These are phyloP conservation scores for Canna indica DNA, from an alignment of 176 grass and related monocot species.

Conservation along the genomic window DNA sequence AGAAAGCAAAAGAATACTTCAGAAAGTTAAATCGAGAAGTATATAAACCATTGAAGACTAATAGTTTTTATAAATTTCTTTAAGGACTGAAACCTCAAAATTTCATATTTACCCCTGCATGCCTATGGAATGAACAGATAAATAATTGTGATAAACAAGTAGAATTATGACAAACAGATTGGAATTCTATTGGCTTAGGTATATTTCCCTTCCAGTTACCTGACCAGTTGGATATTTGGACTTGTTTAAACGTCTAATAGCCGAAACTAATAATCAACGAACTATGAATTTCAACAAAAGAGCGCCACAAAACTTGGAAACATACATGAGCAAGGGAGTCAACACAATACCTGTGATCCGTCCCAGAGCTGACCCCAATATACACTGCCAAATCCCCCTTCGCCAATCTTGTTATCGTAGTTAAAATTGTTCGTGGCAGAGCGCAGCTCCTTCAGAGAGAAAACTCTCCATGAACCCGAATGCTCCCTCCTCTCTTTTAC, in stretches of 20 bases:
- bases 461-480: conserved; percentile 13
- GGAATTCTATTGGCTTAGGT: no score
- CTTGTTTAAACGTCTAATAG: no score
- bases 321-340: not conserved
- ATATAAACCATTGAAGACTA: no score
- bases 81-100: no score
- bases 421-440: conserved; percentile 17
- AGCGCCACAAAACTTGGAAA: not conserved
- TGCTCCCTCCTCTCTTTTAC: not conserved
- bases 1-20: not conserved
- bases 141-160: no score
- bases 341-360: conserved; percentile 10
- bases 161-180: no score
- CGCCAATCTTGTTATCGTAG: conserved; percentile 12
- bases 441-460: conserved; percentile 15
- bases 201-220: no score
- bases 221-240: no score
- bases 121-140: no score
- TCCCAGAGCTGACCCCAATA: conserved; percentile 21
- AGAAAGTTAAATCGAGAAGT: no score
- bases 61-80: no score
- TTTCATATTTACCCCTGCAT: no score
- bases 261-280: not conserved
- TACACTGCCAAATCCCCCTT: conserved; percentile 15
- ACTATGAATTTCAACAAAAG: not conserved